Base-by-base conservation (phyloP, 169 alveolate species). In the Eimeria mitis region DNA sequence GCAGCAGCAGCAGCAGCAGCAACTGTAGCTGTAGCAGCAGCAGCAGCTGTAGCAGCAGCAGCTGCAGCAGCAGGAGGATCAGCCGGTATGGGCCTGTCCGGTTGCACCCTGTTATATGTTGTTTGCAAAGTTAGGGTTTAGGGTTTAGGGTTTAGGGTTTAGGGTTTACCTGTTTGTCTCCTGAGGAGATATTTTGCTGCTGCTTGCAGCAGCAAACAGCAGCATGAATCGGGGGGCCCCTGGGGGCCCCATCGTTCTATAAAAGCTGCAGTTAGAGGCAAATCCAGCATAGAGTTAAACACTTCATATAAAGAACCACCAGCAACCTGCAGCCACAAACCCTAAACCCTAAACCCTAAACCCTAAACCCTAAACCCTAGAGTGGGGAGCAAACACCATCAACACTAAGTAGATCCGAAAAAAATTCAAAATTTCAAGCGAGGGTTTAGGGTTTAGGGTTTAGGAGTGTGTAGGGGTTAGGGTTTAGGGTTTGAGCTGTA, bases 251-350 rank as follows among this genome's bases (percentile, higher is more conserved):
- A 59, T 21, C 25, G 19, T 21, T 5, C 68, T 59, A 59, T 2
- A 21, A 59, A 59, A 31, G 44, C 78, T 11, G 78, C 61, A 85
- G 88, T 28, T 5, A 28, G 49, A 37, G 61, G 47, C 61, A n/a
- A 28, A 23, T 59, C 79, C 40, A 96, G 73, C 19, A 96, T 91
- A 52, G 83, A 87, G 61, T 96, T 96, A 25, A 78, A 95, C 59
- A 94, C 92, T 44, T 94, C 97, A 14, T 19, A 5, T 68, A 52
- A 52, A 7, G 61, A 52, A 9, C 61, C 61, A 13, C 68, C 28
- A 59, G 25, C 68, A 59, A 16, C 28, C 44, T 68, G 78, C 78
- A n/a, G 76, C 42, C 65, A 9, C 37, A 68, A 68, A 68, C 76
- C 81, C 47, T 71, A 71, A 71, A 71, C 81, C 81, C 81, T 71